These are phyloP conservation scores for Tephrocybe sp. DNA, from an alignment of 768 basidiomycete species.

Conservation along the genomic window DNA sequence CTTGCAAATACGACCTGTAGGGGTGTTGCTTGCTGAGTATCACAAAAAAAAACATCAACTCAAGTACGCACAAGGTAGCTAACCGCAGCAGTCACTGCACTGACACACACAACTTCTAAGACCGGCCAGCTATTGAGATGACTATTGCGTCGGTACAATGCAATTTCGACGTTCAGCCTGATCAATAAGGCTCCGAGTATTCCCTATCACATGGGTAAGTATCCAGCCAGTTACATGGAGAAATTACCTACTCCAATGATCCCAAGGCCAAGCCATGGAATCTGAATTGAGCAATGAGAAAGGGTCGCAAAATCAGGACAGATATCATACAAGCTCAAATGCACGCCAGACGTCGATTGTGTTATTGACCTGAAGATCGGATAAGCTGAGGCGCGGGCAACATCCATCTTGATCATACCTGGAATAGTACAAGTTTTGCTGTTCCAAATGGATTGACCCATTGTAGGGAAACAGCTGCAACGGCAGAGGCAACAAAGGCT, in stretches of 20 bases:
- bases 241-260: conserved; percentile 51
- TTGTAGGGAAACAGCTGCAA: conserved; percentile 82
- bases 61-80: conserved; percentile 55
- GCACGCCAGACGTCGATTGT: conserved; percentile 63
- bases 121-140: conserved; percentile 58
- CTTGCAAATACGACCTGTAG: conserved; percentile 64
- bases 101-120: conserved; percentile 59
- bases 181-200: conserved; percentile 64
- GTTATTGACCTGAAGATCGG: conserved; percentile 47
- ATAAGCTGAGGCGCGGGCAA: not conserved
- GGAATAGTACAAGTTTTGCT: conserved; percentile 78
- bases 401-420: conserved; percentile 37
- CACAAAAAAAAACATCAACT: no score
- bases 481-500: conserved; percentile 86
- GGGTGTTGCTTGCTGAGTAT: no score
- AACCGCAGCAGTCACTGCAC: conserved; percentile 66
- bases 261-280: conserved; percentile 67
- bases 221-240: not conserved
- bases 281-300: conserved; percentile 31
- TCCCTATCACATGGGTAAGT: conserved; percentile 41
- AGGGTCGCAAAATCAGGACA: not conserved
- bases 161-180: conserved; percentile 60
- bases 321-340: conserved; percentile 58
- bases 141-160: conserved; percentile 59
- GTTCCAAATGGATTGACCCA: conserved; percentile 85